Evolutionary conservation across 1,284 basidiomycete species (phyloP).

Genomic region (Apiotrichum mycotoxinovorans): DNA sequence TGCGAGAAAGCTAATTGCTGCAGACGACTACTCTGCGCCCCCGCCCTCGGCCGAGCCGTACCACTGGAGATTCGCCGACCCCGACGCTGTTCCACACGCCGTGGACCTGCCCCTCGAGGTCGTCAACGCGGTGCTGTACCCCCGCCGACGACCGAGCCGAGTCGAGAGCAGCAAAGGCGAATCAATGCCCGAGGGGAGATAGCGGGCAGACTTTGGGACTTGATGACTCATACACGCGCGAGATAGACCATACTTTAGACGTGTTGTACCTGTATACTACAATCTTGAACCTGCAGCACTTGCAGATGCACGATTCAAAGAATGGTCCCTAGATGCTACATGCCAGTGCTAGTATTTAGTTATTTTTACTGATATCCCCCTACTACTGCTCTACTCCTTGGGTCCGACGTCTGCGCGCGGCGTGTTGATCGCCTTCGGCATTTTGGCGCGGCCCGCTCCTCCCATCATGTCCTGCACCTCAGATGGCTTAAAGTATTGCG

Average conservation of each 20-base stretch:
- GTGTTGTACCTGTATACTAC: not conserved
- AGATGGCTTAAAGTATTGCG: conserved; percentile 86
- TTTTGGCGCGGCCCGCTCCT: conserved; percentile 71
- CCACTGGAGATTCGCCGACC: conserved; percentile 37
- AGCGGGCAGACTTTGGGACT: too few species aligned
- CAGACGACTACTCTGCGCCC: conserved; percentile 11
- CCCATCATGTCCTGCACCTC: conserved; percentile 78
- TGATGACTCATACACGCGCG: not conserved
- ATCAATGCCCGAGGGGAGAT: too few species aligned
- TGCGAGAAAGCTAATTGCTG: too few species aligned
- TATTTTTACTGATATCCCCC: not conserved
- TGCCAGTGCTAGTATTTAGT: not conserved
- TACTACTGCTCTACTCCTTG: not conserved
- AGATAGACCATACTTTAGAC: not conserved
- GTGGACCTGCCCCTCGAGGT: conserved; percentile 78
- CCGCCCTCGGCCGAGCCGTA: conserved; percentile 14
- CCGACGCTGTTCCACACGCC: conserved; percentile 59
- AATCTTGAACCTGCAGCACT: too few species aligned
- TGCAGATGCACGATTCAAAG: not conserved
- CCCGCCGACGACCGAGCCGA: conserved; percentile 10
- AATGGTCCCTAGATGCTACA: not conserved
- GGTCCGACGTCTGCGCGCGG: conserved; percentile 1
- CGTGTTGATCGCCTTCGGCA: conserved; percentile 63
- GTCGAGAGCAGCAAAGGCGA: too few species aligned
- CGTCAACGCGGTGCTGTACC: conserved; percentile 68